Base-by-base conservation (phyloP, 208 protist species). In the Acanthamoeba culbertsoni region DNA sequence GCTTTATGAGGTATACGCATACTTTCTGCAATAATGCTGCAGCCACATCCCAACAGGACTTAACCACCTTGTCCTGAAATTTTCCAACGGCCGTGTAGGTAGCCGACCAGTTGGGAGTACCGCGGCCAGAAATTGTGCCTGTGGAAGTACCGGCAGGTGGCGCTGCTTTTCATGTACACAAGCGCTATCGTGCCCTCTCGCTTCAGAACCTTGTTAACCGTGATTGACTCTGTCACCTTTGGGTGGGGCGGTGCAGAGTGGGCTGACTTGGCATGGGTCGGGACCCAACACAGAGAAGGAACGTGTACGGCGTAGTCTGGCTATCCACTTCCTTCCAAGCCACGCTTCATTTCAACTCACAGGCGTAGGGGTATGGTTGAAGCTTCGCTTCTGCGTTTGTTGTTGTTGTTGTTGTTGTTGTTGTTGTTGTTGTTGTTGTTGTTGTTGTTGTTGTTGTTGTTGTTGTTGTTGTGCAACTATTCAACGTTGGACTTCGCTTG, bases 261-360 rank as follows among this genome's bases (percentile, higher is more conserved):
- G 86, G 14, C 23, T n/a, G 43, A 79, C 35, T 1, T 92, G 86
- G 86, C 86, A 92, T 31, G 86, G 86, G 18, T 92, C 86, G 33
- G 86, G 86, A 1, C n/a, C 40, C 16, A 92, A 92, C 63, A 77
- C 0, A 45, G 62, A 77, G n/a, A 92, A 92, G 63, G 31, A 23
- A 20, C 7, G 46, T 0, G 23, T 92, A 1, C 28, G 86, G 7
- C 55, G 86, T 10, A 92, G 86, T 45, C 45, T 92, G 1, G 86
- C 86, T 20, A 77, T 92, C 51, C 86, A 92, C 62, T 48, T 59
- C 57, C 37, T 92, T 2, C 86, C 59, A 5, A 48, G 48, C 59
- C 45, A 92, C 45, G 40, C 59, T 20, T 42, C 42, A 6, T 92
- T 92, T 28, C 55, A 92, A 35, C 86, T 62, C 28, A 62, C 31